These are phyloP conservation scores for Ascochyta fabae DNA, from an alignment of 2,329 filamentous ascomycete genomes.

Conservation along the genomic window DNA sequence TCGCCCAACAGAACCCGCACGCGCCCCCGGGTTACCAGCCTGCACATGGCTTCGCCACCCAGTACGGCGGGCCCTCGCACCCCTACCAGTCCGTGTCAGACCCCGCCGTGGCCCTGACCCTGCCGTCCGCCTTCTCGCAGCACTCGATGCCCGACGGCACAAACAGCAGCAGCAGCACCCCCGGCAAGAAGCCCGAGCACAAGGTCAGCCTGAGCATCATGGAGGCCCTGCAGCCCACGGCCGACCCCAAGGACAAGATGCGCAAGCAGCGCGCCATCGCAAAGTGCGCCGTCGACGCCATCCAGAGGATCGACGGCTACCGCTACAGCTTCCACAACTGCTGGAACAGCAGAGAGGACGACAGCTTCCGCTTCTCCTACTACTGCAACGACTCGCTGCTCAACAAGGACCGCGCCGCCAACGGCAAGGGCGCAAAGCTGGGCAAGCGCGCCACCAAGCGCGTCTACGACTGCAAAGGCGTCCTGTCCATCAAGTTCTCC, in stretches of 20 bases:
- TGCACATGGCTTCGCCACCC: slow-evolving; percentile 21
- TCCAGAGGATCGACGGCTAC: slow-evolving; percentile 55
- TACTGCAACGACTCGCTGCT: slow-evolving; percentile 59
- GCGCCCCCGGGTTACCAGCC: slow-evolving; percentile 40
- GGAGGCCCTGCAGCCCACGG: slow-evolving; percentile 44
- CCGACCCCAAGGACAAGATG: slow-evolving; percentile 51
- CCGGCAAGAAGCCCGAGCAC: slow-evolving; percentile 24
- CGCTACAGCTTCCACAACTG: slow-evolving; percentile 59
- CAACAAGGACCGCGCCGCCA: slow-evolving; percentile 58
- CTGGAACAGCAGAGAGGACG: slow-evolving; percentile 56
- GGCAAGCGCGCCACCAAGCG: slow-evolving; percentile 52
- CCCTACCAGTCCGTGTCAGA: slow-evolving; percentile 36
- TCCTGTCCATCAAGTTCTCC: slow-evolving; percentile 58
- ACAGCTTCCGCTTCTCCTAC: slow-evolving; percentile 56
- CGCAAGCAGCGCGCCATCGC: slow-evolving; percentile 56
- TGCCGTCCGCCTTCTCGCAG: slow-evolving; percentile 27
- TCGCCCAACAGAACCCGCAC: slow-evolving; percentile 25
- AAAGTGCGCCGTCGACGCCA: slow-evolving; percentile 53
- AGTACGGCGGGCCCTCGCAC: slow-evolving; percentile 5
- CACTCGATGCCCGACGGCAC: neutral
- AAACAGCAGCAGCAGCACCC: neutral
- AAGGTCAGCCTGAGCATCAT: slow-evolving; percentile 44
- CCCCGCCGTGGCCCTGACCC: slow-evolving; percentile 32
- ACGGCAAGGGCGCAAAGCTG: slow-evolving; percentile 50
- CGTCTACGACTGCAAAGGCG: slow-evolving; percentile 58